Evolutionary conservation across 306 rosid genomes (phyloP), one percentile per base, ranked within the genome.

Genomic region (Corylus avellana): DNA sequence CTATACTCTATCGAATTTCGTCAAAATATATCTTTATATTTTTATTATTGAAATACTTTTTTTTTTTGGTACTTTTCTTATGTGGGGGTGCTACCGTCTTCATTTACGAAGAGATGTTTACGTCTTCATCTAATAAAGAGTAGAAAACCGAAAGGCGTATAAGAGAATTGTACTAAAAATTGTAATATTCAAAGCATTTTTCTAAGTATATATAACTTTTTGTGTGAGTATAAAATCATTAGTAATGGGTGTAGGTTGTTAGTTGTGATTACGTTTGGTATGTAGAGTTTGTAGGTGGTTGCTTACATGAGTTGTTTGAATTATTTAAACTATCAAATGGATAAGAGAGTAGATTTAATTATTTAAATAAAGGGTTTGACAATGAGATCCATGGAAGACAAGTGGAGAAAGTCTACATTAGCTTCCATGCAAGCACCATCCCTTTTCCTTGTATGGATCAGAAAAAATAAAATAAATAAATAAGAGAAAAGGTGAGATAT

Each of bases 281-380:
- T 37, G 75, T 74, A 42, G 70, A 57, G 75, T 80, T 54, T 44
- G 70, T 74, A 44, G 59, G 62, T 17, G 58, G 35, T 32, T 63
- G 46, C 47, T 63, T 29, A 35, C 22, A 37, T 37, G 1, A 61
- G 37, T 12, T 61, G 39, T 25, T 10, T 61, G 14, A 79, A 61
- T 61, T 72, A 67, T 53, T 73, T 27, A 54, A 32, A 17, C 29
- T 46, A 35, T 7, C 44, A 17, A 50, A 9, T 13, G 74, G 32
- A 35, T 53, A 62, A 63, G 66, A 50, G 18, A 62, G 50, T 12
- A 39, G 29, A 66, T 72, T 64, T 7, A 7, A 37, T 16, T 58
- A 20, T 56, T 56, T 20, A n/a, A 58, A 57, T 42, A 42, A 55
- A 18, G 20, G 22, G 8, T 8, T 5, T 13, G 18, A 63, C 18